Base-by-base conservation (phyloP, 345 rosid species). In the Ricinus communis region DNA sequence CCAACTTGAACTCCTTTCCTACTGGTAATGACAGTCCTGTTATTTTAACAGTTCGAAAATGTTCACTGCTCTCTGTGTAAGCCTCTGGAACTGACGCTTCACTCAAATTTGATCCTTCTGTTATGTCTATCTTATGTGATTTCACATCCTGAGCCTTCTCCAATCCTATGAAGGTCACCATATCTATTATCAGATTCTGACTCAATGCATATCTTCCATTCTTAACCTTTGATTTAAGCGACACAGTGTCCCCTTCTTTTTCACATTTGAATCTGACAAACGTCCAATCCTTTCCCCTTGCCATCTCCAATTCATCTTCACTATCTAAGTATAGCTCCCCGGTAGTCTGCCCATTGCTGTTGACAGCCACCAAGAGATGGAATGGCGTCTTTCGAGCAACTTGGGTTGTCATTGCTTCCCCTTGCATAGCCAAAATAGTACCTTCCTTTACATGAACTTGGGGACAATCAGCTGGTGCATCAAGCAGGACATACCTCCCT, bases 271-370 rank as follows among this genome's bases (percentile, higher is more conserved):
- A 91, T 62, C 47, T 82, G 41, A 87, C 87, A 0, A 81, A 77
- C 41, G 74, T 86, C 95, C 93, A 87, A 4, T 71, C 69, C 19
- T 83, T 85, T 15, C 81, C 89, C 5, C 62, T 70, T 47, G 93
- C 93, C 88, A 91, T 86, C 74, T 71, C 73, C 30, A 85, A 0
- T 4, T 77, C 78, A 59, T 85, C 91, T 1, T 89, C 94, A 5
- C 86, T 91, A 12, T 91, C 97, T 41, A 91, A 71, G 77, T 87
- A 91, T 43, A 88, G 68, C 68, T 87, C 71, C 6, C 97, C 97
- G 0, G 63, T 70, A 45, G 83, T 77, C 45, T 81, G 38, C 36
- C 76, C 86, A 0, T 24, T 62, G 54, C 9, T 36, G 65, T 84
- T 83, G 0, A 84, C 77, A 18, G 81, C 82, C 28, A 91, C 91